phyloP scores from a whole-genome alignment of 2,329 filamentous ascomycete genomes.

The Penicillium polonicum region DNA sequence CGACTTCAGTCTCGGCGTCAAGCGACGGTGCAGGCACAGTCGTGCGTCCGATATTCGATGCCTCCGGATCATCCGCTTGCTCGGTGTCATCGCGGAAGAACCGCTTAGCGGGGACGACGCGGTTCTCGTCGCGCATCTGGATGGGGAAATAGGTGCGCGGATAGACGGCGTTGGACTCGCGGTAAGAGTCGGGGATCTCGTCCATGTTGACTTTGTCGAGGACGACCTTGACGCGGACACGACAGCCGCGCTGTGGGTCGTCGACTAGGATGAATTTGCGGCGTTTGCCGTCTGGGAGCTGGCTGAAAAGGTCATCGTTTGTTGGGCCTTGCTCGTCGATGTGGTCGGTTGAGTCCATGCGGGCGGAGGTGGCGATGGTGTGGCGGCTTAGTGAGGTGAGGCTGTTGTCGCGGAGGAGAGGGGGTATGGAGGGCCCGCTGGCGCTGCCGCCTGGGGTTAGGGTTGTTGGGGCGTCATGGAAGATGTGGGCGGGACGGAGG shows the following conservation, averaged over 20 bases:
- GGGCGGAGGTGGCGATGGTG: slow-evolving; percentile 36
- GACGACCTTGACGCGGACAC: slow-evolving; percentile 85
- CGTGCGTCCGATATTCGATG: slow-evolving; percentile 40
- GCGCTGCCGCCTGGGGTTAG: slow-evolving; percentile 42
- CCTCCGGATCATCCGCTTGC: slow-evolving; percentile 48
- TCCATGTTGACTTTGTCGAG: slow-evolving; percentile 92
- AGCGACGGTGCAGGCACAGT: slow-evolving; percentile 61
- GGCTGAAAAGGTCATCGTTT: slow-evolving; percentile 74
- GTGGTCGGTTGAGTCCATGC: slow-evolving; percentile 21
- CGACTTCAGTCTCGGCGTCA: slow-evolving; percentile 73
- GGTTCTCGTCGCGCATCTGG: slow-evolving; percentile 85
- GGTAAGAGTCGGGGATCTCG: slow-evolving; percentile 94
- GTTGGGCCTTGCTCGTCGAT: slow-evolving; percentile 33
- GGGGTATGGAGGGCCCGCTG: slow-evolving; percentile 61
- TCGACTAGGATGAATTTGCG: slow-evolving; percentile 97
- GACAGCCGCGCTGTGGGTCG: slow-evolving; percentile 75
- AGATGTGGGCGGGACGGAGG: slow-evolving; percentile 71
- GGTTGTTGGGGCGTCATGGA: slow-evolving; percentile 68
- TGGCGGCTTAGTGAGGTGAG: slow-evolving; percentile 46
- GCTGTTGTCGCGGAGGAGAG: slow-evolving; percentile 58
- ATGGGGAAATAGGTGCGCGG: slow-evolving; percentile 89
- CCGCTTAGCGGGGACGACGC: slow-evolving; percentile 64
- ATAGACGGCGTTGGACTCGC: slow-evolving; percentile 83
- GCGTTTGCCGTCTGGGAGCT: slow-evolving; percentile 84
- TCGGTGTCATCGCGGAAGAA: slow-evolving; percentile 72